Evolutionary conservation across 2,329 filamentous ascomycete species (phyloP), one percentile per base, ranked within the genome.

Genomic region (Cordyceps cateniannulata): DNA sequence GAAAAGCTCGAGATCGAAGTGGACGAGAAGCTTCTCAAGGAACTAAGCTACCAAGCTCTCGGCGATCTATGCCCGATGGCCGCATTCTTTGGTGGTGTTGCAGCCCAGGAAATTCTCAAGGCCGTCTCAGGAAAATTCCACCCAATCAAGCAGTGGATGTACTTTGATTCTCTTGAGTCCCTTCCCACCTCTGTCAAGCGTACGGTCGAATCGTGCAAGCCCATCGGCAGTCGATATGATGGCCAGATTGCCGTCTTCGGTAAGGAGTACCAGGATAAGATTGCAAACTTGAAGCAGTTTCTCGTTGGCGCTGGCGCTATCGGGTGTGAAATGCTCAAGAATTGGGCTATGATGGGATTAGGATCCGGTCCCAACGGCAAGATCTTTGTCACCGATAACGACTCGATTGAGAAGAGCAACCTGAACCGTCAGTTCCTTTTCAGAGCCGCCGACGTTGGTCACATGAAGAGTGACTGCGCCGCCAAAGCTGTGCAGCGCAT

Each of bases 381-480:
- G 74, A 96, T 99, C 69, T 91, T 80, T 62, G 90, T 99, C 54
- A 98, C 96, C 16, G 95, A 99, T 72, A 98, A 96, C 86, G 95
- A 99, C 71, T 93, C 93, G 59, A 99, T 99, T 68, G 95, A 99
- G 78, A 96, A 93, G 84, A 98, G 93, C 79, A 99, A 99, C 72
- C 81, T 99, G 57, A 99, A 99, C 79, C 85, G 95, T 48, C 95
- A 99, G 70, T 99, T 99, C 78, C 76, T 99, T 20, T 99, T 99
- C 85, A 85, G 95, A 59, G 81, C 92, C 50, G 91, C 91, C 71
- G 93, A 99, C 75, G 96, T 99, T 50, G 95, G 95, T 44, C 87
- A 91, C 68, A 86, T 97, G 78, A 99, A 99, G 89, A 98, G 93
- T 73, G 93, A 96, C 69, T 91, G 90, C 69, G 95, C 96, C 9